phyloP scores from a whole-genome alignment of 2,329 filamentous ascomycete genomes.

The Monosporascus sp. region DNA sequence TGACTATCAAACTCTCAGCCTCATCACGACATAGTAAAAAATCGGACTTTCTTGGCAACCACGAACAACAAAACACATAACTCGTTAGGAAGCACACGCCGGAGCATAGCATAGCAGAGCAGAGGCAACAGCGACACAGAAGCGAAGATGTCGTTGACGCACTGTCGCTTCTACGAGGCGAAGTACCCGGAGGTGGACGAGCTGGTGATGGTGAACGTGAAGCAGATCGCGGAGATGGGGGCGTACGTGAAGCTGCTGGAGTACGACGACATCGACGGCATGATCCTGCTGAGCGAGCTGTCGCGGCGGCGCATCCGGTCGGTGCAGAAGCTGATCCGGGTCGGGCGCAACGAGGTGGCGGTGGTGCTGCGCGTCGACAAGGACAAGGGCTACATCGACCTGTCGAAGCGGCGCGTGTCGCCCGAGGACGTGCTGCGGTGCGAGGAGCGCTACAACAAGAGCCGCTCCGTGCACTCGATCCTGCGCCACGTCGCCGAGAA shows the following conservation, averaged over 20 bases:
- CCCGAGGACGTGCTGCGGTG: conserved; percentile 98
- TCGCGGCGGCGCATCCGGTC: conserved; percentile 96
- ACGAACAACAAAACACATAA: too few species aligned
- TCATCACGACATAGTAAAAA: too few species aligned
- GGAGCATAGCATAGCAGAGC: not conserved
- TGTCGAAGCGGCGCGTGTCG: conserved; percentile 96
- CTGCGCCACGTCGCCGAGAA: conserved; percentile 99
- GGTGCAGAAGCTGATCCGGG: conserved; percentile 98
- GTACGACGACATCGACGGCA: conserved; percentile 99
- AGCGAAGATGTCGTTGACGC: conserved; percentile 86
- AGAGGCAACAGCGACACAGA: conserved; percentile 34
- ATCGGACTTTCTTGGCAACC: too few species aligned
- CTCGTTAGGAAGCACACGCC: too few species aligned
- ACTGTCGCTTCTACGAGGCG: conserved; percentile 96
- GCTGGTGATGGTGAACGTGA: conserved; percentile 99
- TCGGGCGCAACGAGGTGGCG: conserved; percentile 96
- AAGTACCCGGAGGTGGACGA: conserved; percentile 98
- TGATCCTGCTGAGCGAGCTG: conserved; percentile 97
- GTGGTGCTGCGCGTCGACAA: conserved; percentile 98
- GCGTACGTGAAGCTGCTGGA: conserved; percentile 99
- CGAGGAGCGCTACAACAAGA: conserved; percentile 99
- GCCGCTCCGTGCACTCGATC: conserved; percentile 98
- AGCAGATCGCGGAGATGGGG: conserved; percentile 99
- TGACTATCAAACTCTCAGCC: too few species aligned
- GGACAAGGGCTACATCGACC: conserved; percentile 98